These are phyloP conservation scores for Penicillium arizonense DNA, from an alignment of 495 filamentous ascomycete genomes.

Conservation along the genomic window DNA sequence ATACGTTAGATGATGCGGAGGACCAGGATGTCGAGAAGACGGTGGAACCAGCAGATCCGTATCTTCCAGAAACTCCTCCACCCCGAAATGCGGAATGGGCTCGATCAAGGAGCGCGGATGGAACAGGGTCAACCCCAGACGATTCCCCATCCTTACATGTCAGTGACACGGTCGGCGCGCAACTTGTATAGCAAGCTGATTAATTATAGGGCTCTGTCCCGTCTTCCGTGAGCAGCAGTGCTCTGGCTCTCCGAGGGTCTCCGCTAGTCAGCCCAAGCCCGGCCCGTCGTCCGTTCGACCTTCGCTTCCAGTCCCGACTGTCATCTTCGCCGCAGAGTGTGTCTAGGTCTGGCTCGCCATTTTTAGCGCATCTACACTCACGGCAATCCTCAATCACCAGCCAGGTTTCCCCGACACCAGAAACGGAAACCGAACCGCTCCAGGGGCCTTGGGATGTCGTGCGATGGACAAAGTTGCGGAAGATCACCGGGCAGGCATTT, in stretches of 20 bases:
- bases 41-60: slow-evolving; percentile 7
- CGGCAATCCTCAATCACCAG: slow-evolving; percentile 71
- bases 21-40: slow-evolving; percentile 24
- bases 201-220: slow-evolving; percentile 70
- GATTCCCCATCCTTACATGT: slow-evolving; percentile 90
- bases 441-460: slow-evolving; percentile 92
- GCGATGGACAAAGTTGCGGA: slow-evolving; percentile 90
- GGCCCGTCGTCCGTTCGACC: slow-evolving; percentile 88
- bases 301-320: slow-evolving; percentile 86
- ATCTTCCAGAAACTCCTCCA: slow-evolving; percentile 24
- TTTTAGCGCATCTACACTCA: slow-evolving; percentile 70
- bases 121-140: slow-evolving; percentile 70
- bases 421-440: slow-evolving; percentile 58
- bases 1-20: slow-evolving; percentile 23
- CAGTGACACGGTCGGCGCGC: slow-evolving; percentile 27
- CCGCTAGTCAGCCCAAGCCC: slow-evolving; percentile 63
- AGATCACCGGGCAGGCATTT: slow-evolving; percentile 83
- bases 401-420: slow-evolving; percentile 50
- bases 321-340: slow-evolving; percentile 57
- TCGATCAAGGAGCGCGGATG: slow-evolving; percentile 41
- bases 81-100: slow-evolving; percentile 19
- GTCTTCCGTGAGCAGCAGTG: slow-evolving; percentile 73
- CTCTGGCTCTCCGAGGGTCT: slow-evolving; percentile 47
- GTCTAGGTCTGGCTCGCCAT: slow-evolving; percentile 74
- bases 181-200: slow-evolving; percentile 18